These are phyloP conservation scores for Metschnikowia peoriensis DNA, from an alignment of 805 yeast species.

Conservation along the genomic window DNA sequence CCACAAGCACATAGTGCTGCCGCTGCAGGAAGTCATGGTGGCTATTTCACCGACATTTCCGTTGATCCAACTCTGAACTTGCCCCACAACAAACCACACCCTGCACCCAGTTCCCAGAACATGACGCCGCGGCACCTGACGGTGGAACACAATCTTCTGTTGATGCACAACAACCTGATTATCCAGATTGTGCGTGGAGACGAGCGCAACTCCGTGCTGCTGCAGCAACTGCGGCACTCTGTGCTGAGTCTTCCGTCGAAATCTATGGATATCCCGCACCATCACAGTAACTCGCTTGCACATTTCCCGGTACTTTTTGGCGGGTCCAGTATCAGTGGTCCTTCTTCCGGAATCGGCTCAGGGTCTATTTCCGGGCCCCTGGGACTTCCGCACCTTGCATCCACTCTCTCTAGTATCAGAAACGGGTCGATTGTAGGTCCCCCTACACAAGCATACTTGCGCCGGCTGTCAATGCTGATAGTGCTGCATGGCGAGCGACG, in stretches of 20 bases:
- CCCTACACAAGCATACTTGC: slow-evolving; percentile 16
- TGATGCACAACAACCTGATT: slow-evolving; percentile 37
- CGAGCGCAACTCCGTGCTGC: slow-evolving; percentile 34
- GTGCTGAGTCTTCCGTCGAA: slow-evolving; percentile 44
- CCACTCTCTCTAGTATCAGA: slow-evolving; percentile 38
- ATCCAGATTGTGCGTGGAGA: slow-evolving; percentile 39
- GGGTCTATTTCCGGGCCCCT: slow-evolving; percentile 39
- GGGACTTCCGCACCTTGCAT: slow-evolving; percentile 32
- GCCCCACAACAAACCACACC: slow-evolving; percentile 41
- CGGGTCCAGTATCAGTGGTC: slow-evolving; percentile 41
- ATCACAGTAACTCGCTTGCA: slow-evolving; percentile 41
- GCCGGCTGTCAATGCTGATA: slow-evolving; percentile 20
- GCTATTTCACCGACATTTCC: slow-evolving; percentile 43
- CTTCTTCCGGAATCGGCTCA: slow-evolving; percentile 35
- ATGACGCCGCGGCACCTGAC: slow-evolving; percentile 18
- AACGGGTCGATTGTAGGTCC: slow-evolving; percentile 38
- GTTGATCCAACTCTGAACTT: slow-evolving; percentile 47
- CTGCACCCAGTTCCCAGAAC: slow-evolving; percentile 20
- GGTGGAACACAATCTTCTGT: slow-evolving; percentile 13
- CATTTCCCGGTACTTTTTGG: slow-evolving; percentile 45
- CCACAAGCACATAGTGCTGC: slow-evolving; percentile 30
- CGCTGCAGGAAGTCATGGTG: slow-evolving; percentile 35
- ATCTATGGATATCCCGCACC: slow-evolving; percentile 47
- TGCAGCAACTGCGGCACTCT: slow-evolving; percentile 33
- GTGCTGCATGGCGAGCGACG: slow-evolving; percentile 14